phyloP scores from a whole-genome alignment of 2,329 filamentous ascomycete species.

The Aureobasidium mangrovei region DNA sequence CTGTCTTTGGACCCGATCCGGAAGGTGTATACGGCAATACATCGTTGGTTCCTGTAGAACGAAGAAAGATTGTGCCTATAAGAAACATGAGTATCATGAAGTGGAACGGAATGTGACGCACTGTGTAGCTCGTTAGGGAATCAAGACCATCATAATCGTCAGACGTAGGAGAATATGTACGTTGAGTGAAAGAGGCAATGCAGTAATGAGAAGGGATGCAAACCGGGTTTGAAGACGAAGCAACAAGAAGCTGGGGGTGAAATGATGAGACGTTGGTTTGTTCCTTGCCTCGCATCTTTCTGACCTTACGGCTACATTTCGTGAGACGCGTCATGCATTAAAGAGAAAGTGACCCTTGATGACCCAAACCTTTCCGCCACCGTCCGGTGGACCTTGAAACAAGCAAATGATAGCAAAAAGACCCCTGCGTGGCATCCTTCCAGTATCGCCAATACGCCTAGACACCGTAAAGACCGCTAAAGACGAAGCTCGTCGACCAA shows the following conservation, averaged over 20 bases:
- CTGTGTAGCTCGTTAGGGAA: too few species aligned
- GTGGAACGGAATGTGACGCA: too few species aligned
- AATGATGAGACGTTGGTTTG: neutral
- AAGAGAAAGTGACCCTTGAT: neutral
- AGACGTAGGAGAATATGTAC: too few species aligned
- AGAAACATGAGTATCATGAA: too few species aligned
- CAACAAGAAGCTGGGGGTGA: neutral
- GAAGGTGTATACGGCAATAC: too few species aligned
- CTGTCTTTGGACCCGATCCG: too few species aligned
- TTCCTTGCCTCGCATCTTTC: neutral
- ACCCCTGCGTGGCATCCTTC: neutral
- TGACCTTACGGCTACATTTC: slow-evolving; percentile 1
- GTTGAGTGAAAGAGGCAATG: too few species aligned
- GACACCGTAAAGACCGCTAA: slow-evolving; percentile 8
- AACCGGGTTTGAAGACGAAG: neutral
- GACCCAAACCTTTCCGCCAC: neutral
- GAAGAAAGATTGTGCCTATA: too few species aligned
- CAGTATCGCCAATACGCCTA: slow-evolving; percentile 1
- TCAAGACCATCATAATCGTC: too few species aligned
- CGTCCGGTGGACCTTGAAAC: neutral
- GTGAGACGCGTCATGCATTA: slow-evolving; percentile 11
- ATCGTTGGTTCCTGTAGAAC: too few species aligned
- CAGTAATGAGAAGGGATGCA: too few species aligned
- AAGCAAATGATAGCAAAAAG: slow-evolving; percentile 7
- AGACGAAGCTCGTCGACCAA: slow-evolving; percentile 1